phyloP scores from a whole-genome alignment of 2,329 filamentous ascomycete species.

The Cyclaneusma minus region DNA sequence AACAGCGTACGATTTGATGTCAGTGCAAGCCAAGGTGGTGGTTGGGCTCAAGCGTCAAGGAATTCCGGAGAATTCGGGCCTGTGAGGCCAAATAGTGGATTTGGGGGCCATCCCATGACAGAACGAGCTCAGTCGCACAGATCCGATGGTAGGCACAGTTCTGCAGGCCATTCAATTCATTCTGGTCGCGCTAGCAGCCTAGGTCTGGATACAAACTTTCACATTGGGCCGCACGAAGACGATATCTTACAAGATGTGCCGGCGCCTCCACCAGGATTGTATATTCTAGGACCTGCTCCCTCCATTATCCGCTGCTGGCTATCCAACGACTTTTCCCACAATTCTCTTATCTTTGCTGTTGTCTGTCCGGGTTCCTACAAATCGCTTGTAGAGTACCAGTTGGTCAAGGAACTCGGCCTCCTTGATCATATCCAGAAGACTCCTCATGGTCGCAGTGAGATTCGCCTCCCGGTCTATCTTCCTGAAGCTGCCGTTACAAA shows the following conservation, averaged over 20 bases:
- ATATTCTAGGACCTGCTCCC: constrained; percentile 75
- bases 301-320: constrained; percentile 95
- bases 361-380: constrained; percentile 84
- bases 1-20: constrained; percentile 98
- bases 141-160: constrained; percentile 89
- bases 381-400: constrained; percentile 62
- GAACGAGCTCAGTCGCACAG: constrained; percentile 89
- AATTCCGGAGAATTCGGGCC: constrained; percentile 73
- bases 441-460: constrained; percentile 48
- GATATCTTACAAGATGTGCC: constrained; percentile 58
- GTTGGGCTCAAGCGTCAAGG: constrained; percentile 71
- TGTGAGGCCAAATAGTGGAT: constrained; percentile 60
- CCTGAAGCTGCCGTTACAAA: constrained; percentile 78
- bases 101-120: constrained; percentile 67
- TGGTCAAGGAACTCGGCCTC: constrained; percentile 62
- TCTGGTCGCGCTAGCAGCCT: constrained; percentile 73
- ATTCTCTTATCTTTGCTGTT: constrained; percentile 77
- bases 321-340: constrained; percentile 77
- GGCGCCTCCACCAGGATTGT: constrained; percentile 67
- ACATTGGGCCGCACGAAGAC: constrained; percentile 44
- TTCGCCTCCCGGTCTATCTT: constrained; percentile 73
- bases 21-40: constrained; percentile 74
- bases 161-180: constrained; percentile 68
- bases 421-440: constrained; percentile 48
- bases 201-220: constrained; percentile 61